These are phyloP conservation scores for Moringa oleifera DNA, from an alignment of 345 rosid species.

Conservation along the genomic window DNA sequence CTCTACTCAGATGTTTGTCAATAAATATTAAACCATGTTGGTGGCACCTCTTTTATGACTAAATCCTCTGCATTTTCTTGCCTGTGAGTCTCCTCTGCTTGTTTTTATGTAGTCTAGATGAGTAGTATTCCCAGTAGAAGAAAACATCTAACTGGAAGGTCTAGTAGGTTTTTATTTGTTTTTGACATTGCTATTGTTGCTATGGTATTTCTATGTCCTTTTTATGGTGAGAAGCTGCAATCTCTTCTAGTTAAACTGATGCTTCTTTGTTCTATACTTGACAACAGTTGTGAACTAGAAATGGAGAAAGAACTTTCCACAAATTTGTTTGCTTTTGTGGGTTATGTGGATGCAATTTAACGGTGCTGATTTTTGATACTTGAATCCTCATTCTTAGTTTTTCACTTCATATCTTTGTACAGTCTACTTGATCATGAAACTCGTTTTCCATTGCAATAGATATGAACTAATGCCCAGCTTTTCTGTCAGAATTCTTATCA, in stretches of 20 bases:
- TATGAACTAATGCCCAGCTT: not conserved
- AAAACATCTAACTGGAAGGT: conserved; percentile 22
- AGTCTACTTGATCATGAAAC: not conserved
- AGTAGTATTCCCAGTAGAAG: conserved; percentile 14
- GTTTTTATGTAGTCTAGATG: conserved; percentile 20
- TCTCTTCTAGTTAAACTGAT: conserved; percentile 16
- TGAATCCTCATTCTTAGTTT: not conserved
- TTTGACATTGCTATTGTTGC: too few relatives aligned
- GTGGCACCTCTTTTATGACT: conserved; percentile 21
- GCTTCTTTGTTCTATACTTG: conserved; percentile 19
- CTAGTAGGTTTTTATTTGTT: conserved; percentile 2
- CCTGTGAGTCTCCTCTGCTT: conserved; percentile 17
- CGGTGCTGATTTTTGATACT: conserved; percentile 1
- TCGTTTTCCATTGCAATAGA: not conserved
- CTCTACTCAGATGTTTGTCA: conserved; percentile 22
- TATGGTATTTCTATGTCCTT: conserved; percentile 19
- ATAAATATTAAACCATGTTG: conserved; percentile 21
- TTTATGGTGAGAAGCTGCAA: conserved; percentile 13
- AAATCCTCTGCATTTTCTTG: conserved; percentile 2
- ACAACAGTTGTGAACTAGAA: conserved; percentile 17
- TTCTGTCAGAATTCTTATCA: too few relatives aligned
- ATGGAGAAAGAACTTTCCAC: conserved; percentile 14
- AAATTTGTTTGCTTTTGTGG: conserved; percentile 4
- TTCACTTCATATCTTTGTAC: too few relatives aligned
- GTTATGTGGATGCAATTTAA: not conserved